These are phyloP conservation scores for Candida manassasensis DNA, from an alignment of 805 yeast genomes.

Conservation along the genomic window DNA sequence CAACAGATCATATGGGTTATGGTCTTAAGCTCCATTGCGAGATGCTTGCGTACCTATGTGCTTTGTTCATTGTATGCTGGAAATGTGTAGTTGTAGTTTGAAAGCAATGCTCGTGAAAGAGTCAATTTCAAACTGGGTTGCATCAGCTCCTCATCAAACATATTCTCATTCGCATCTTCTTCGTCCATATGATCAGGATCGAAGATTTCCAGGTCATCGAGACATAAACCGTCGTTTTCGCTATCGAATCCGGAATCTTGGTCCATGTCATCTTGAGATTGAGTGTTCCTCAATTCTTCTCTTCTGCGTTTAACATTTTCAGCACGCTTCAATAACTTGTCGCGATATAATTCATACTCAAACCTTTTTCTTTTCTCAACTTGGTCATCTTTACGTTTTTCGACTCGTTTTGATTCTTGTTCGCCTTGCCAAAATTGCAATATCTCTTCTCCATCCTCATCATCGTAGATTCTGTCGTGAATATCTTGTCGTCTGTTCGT, in stretches of 20 bases:
- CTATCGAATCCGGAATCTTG: not conserved
- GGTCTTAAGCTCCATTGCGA: too few relatives aligned
- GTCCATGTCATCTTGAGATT: conserved; percentile 6
- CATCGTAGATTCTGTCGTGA: conserved; percentile 2
- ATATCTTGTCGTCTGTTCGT: not conserved
- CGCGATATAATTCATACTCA: not conserved
- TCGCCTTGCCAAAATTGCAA: conserved; percentile 1
- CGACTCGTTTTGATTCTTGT: not conserved
- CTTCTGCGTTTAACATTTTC: not conserved
- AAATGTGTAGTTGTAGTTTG: not conserved
- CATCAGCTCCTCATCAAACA: not conserved
- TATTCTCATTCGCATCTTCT: not conserved
- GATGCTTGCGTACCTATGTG: too few relatives aligned
- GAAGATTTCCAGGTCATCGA: conserved; percentile 1
- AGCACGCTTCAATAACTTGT: not conserved
- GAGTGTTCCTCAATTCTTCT: not conserved
- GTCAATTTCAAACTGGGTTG: not conserved
- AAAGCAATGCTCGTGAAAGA: not conserved
- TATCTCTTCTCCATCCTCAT: conserved; percentile 2
- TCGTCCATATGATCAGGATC: conserved; percentile 2
- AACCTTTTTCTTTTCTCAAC: conserved; percentile 3
- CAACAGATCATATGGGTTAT: too few relatives aligned
- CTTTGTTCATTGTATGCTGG: not conserved
- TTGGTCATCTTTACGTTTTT: conserved; percentile 1
- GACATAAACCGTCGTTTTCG: not conserved